A percentile compares a stretch with the other conserved stretches of the same genome.
phyloP scores from a whole-genome alignment of 306 rosid genomes.

The Ziziphus jujuba region DNA sequence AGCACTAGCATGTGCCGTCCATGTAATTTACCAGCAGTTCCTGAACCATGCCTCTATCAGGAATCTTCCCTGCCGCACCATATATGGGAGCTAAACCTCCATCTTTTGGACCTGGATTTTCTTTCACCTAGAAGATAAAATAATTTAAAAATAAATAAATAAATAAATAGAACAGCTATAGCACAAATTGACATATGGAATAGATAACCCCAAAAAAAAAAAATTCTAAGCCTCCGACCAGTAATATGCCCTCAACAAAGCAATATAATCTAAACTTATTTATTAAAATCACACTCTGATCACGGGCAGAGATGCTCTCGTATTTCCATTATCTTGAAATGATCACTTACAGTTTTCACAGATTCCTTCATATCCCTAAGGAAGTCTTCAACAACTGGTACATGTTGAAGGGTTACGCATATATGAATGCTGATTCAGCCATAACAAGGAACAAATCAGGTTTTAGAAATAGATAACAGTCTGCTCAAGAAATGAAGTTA shows the following conservation, averaged over 20 bases:
- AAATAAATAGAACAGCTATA: constrained; percentile 1
- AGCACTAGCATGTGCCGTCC: constrained; percentile 78
- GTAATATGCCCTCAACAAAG: background rate
- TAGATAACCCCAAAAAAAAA: background rate
- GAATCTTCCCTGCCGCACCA: constrained; percentile 97
- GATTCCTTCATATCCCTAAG: constrained; percentile 72
- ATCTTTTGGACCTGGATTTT: constrained; percentile 83
- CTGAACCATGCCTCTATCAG: constrained; percentile 83
- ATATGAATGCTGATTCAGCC: constrained; percentile 75
- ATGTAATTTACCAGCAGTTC: constrained; percentile 84
- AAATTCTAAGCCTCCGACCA: background rate
- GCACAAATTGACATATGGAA: background rate
- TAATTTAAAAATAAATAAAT: background rate
- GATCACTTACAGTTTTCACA: constrained; percentile 51
- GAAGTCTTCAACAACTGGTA: constrained; percentile 63
- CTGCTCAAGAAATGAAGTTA: background rate
- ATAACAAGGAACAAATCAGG: constrained; percentile 22
- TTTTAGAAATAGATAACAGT: constrained; percentile 10
- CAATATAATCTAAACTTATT: background rate
- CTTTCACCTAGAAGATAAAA: constrained; percentile 59
- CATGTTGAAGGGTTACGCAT: constrained; percentile 90
- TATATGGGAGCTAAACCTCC: constrained; percentile 96
- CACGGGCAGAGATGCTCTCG: background rate
- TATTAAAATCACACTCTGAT: background rate
- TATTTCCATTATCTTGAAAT: constrained; percentile 5